A percentile compares a stretch with the other conserved stretches of the same genome.
Conservation (phyloP, 2,329 filamentous ascomycete genomes). For the Beauveria varroae region DNA sequence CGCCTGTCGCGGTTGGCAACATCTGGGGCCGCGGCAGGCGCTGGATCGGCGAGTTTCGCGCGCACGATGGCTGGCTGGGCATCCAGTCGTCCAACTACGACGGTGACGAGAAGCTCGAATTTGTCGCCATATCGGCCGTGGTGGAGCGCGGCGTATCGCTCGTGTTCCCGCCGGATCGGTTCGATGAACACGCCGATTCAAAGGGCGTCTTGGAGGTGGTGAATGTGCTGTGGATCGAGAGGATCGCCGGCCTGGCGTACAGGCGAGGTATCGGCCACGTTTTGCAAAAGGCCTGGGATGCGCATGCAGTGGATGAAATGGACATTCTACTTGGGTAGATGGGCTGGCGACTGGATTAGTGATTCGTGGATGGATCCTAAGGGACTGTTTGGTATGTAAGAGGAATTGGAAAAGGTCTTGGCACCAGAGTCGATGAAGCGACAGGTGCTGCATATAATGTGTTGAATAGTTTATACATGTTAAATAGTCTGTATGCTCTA, state of each 20-base stretch:
- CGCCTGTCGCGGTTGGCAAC: slow-evolving; percentile 35
- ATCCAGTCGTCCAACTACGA: slow-evolving; percentile 39
- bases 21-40: slow-evolving; percentile 29
- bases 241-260: slow-evolving; percentile 34
- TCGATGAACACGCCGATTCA: slow-evolving; percentile 32
- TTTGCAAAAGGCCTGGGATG: slow-evolving; percentile 32
- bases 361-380: neutral
- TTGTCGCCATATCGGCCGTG: slow-evolving; percentile 34
- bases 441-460: neutral
- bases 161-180: slow-evolving; percentile 31
- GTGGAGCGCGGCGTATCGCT: slow-evolving; percentile 35
- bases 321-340: slow-evolving; percentile 33
- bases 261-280: slow-evolving; percentile 36
- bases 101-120: slow-evolving; percentile 36
- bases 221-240: slow-evolving; percentile 40
- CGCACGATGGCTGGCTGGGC: slow-evolving; percentile 39
- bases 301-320: slow-evolving; percentile 31
- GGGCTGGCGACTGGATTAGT: neutral
- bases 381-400: neutral
- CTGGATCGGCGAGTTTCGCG: slow-evolving; percentile 35
- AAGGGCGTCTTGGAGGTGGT: slow-evolving; percentile 38
- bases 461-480: neutral
- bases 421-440: neutral
- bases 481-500: neutral
- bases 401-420: neutral